phyloP scores from a whole-genome alignment of 768 basidiomycete species.

The Pulveroboletus sp. region DNA sequence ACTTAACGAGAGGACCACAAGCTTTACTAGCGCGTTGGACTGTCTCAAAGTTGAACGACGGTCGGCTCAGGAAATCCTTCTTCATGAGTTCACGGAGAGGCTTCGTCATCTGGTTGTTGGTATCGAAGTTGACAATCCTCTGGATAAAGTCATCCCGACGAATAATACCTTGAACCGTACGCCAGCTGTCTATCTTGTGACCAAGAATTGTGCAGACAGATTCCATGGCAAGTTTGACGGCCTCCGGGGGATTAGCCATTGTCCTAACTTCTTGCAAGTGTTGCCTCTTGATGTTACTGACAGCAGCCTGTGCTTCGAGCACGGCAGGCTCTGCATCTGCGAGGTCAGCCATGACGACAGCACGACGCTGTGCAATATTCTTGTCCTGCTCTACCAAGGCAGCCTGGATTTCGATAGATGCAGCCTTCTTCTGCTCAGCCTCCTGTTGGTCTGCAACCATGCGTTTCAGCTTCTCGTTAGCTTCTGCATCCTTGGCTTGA shows the following conservation, averaged over 20 bases:
- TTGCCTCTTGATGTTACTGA: slow-evolving; percentile 92
- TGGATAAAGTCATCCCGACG: slow-evolving; percentile 96
- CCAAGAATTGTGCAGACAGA: slow-evolving; percentile 95
- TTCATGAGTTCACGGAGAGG: slow-evolving; percentile 86
- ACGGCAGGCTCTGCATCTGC: slow-evolving; percentile 98
- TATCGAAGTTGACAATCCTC: slow-evolving; percentile 94
- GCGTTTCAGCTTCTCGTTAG: slow-evolving; percentile 93
- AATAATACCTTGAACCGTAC: slow-evolving; percentile 91
- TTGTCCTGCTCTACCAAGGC: slow-evolving; percentile 89
- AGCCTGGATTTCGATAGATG: slow-evolving; percentile 93
- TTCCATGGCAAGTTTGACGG: slow-evolving; percentile 97
- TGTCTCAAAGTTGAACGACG: slow-evolving; percentile 90
- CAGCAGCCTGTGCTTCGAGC: slow-evolving; percentile 90
- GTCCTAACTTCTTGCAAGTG: slow-evolving; percentile 95
- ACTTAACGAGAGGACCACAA: slow-evolving; percentile 96
- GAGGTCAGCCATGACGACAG: slow-evolving; percentile 90
- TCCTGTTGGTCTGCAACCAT: slow-evolving; percentile 99
- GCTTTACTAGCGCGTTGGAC: slow-evolving; percentile 95
- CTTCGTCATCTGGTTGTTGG: slow-evolving; percentile 84
- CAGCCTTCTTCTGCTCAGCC: slow-evolving; percentile 96
- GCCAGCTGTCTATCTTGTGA: slow-evolving; percentile 96
- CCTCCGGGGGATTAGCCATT: slow-evolving; percentile 98
- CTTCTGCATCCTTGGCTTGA: slow-evolving; percentile 89
- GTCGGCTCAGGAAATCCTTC: slow-evolving; percentile 85
- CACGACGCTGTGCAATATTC: slow-evolving; percentile 80